Evolutionary conservation across 768 basidiomycete genomes (phyloP), one percentile per base, ranked within the genome.

Genomic region (Pleurotus ostreatus): DNA sequence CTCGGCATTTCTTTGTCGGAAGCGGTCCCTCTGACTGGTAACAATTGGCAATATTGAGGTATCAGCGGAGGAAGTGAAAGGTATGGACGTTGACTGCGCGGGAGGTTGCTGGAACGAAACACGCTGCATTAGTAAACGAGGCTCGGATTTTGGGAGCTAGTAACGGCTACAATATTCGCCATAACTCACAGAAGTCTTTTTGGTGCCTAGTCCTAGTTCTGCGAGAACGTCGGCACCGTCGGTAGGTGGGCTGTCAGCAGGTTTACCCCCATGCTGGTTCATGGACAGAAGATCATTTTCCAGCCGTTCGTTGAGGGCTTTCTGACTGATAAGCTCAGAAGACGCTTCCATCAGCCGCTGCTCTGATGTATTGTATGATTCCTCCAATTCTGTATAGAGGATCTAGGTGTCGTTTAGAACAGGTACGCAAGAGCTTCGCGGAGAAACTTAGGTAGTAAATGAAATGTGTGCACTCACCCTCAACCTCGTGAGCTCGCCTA

Each of bases 1-100:
- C 65, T 99, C 97, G 16, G 93, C 89, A 67, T 98, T 98, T 16
- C 97, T 85, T 68, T 95, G 93, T 49, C 96, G 79, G 82, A 98
- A 99, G n/a, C 96, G 81, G 67, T 99, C 97, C 56, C 97, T 81
- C 67, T 99, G 97, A 64, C 91, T 90, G 1, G 97, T 98, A 40
- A 98, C 97, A 61, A 99, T 98, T 2, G 96, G 97, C n/a, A 99
- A 72, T 63, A 98, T 98, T 7, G 94, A 95, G 0, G 89, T 91
- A 65, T 98, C 96, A 4, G 89, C 91, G 2, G 90, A 81, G 34
- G 84, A 71, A 4, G 83, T 75, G 64, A 90, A 89, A 1, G 85
- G 83, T 61, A 91, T 83, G 0, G 92, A 85, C 2, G 85, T 84
- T 55, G 75, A 72, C 56, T 83, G 75, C 13, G 76, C 69, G 23